Evolutionary conservation across 148 eudicot genomes (phyloP), one percentile per base, ranked within the genome.

Genomic region (Rhododendron ovatum): DNA sequence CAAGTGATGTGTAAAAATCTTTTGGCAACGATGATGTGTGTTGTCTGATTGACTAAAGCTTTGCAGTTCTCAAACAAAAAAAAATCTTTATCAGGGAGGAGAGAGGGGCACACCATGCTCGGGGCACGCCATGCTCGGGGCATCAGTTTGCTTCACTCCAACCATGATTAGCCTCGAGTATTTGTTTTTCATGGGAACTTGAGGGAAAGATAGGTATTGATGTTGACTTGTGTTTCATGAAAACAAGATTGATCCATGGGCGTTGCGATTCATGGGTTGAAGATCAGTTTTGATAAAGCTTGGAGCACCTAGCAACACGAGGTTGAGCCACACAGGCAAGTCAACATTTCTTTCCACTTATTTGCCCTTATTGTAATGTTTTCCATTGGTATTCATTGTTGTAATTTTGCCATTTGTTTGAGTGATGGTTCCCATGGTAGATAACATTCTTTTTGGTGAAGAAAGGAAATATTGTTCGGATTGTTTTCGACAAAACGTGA

Each of bases 301-400:
- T 80, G 7, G 48, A 30, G 26, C 33, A 22, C 10, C 24, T 41
- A 20, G 80, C 50, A 43, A 78, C 53, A n/a, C 3, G 63, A 48
- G 43, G 83, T 48, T 79, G 82, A 48, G 82, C 59, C 61, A 14
- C 63, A 78, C 63, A 78, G 57, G 35, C 81, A 78, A 78, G 57
- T 30, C 24, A 24, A n/a, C n/a, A 9, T 20, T 24, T 47, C 18
- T 48, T 26, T n/a, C 35, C 53, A 28, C 30, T 50, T 30, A 30
- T 50, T 47, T 30, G 17, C 61, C 41, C 35, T 30, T 80, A 4
- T 1, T 80, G 18, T 26, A 5, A 28, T 13, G 82, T 50, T 50
- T 15, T 30, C 13, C 2, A 53, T 47, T 47, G 81, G 30, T 45
- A n/a, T 78, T 24, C n/a, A 14, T 28, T 30, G 39, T 71, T 80